Evolutionary conservation across 306 rosid species (phyloP), one percentile per base, ranked within the genome.

Genomic region (Cucurbita pepo): DNA sequence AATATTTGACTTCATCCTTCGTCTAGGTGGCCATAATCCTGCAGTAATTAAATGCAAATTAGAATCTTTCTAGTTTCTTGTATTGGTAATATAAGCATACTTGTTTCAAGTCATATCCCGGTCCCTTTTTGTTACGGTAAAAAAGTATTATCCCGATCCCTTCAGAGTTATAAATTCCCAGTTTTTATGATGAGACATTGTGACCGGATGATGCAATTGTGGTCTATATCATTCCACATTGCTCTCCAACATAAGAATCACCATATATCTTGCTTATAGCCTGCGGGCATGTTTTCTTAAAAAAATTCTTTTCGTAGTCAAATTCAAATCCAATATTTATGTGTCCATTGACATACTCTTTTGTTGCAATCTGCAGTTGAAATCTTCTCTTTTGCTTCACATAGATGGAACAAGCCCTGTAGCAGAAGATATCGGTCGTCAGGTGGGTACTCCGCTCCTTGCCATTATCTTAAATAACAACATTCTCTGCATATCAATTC

Each of bases 401-500:
- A 84, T 91, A 40, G 97, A 91, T 69, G 97, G 97, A 60, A 89
- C 97, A 54, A 89, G 97, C 71, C 86, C 97, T 1, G 74, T 89
- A 54, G 96, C 97, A 16, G 97, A 91, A 89, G 97, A 91, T 79
- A 91, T 91, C 71, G 97, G 97, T 25, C 97, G 97, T 48, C 97
- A 91, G 97, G 97, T 91, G 77, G 63, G 45, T 9, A 1, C 47
- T 2, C 52, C 71, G 0, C 37, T 2, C 54, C 72, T 55, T 65
- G 50, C 45, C 56, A 14, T 53, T 38, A 19, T 48, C 65, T 73
- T 56, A 56, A 56, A 41, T n/a, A 16, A 19, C 52, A 21, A n/a
- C 16, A 59, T n/a, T 10, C 65, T 51, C 21, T 8, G 51, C 50
- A 15, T 15, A 12, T 67, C 44, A 0, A 34, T 47, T 21, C 54